Evolutionary conservation across 2,329 filamentous ascomycete species (phyloP), one percentile per base, ranked within the genome.

Genomic region (Penicillium sp.): DNA sequence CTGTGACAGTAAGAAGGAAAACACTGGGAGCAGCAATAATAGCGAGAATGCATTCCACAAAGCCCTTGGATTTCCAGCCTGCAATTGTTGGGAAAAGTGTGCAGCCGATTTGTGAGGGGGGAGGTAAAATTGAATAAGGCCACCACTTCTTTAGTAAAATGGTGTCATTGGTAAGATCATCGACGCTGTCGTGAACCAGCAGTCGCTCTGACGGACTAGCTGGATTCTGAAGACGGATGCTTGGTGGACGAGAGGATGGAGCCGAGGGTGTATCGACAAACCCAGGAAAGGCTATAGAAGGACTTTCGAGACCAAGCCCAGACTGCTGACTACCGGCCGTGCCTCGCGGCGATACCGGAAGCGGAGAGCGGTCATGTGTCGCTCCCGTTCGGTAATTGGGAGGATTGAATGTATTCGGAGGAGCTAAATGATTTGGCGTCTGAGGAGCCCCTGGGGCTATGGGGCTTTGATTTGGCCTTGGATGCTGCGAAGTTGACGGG

Each of bases 11-110:
- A 3, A 98, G 74, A 2, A 97, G 69, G 47, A 98, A 87, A 25
- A 98, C 88, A 54, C 86, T 94, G 1, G 90, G 87, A n/a, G 88
- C 83, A 6, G 90, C 90, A 25, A 94, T 76, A 8, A 93, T 56
- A 28, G 88, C 91, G 33, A 96, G 70, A 30, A 89, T 69, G 58
- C 86, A 89, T 55, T 91, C 90, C 81, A 83, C 88, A n/a, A 84
- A 65, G n/a, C 74, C 81, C 66, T 96, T 97, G 18, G 85, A 79
- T 29, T 67, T 72, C 88, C 91, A 98, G 17, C 78, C 82, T 49
- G 82, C 83, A 19, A 98, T 68, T 0, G 91, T 96, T 1, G 93
- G 93, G 53, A 97, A 95, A 0, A 98, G 67, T 0, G 86, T 90
- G 11, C 80, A 76, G 11, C 81, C 64, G 10, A 97, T 71, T 6